Conservation (phyloP, 257 asterid species). For the Nicotiana noctiflora region DNA sequence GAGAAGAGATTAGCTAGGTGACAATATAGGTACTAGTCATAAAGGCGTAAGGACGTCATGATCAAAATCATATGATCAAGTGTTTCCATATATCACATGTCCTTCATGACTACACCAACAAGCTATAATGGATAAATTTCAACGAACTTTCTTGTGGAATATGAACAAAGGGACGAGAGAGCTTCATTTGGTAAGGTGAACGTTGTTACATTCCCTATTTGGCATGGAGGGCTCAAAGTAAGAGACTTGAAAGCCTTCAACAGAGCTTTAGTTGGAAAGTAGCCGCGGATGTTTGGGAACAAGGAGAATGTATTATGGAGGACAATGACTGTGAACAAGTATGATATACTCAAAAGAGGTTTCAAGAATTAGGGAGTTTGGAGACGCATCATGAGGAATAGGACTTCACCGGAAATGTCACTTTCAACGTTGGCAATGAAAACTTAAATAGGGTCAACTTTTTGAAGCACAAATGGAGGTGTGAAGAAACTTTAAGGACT, state of each 20-base stretch:
- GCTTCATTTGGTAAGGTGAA: neutral
- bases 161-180: neutral
- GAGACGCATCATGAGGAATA: neutral
- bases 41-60: neutral
- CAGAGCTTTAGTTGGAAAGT: neutral
- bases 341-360: neutral
- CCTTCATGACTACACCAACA: neutral
- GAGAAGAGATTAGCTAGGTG: neutral
- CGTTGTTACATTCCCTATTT: neutral
- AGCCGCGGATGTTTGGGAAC: neutral
- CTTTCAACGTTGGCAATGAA: neutral
- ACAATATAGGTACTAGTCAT: neutral
- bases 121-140: neutral
- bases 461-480: neutral
- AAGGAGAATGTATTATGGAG: neutral
- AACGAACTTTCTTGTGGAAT: neutral
- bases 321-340: neutral
- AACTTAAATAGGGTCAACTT: neutral
- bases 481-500: neutral
- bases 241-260: neutral
- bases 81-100: neutral
- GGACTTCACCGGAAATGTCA: neutral
- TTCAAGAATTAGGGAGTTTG: no score
- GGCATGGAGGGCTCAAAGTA: neutral
- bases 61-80: neutral